These are phyloP conservation scores for Thalassiosira hispida DNA, from an alignment of 352 stramenopile genomes.

Conservation along the genomic window DNA sequence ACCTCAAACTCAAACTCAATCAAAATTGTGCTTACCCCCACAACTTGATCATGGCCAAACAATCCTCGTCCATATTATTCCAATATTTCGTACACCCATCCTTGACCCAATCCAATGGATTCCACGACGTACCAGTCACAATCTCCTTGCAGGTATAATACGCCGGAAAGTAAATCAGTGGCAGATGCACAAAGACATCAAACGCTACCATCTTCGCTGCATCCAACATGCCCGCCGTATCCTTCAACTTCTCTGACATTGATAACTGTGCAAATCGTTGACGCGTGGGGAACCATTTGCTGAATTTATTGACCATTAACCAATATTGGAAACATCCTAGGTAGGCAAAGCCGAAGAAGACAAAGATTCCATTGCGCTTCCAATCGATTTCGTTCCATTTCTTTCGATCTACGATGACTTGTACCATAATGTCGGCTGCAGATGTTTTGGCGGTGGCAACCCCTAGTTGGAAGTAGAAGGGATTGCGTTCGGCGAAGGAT, in stretches of 20 bases:
- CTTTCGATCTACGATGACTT: constrained; percentile 80
- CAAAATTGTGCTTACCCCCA: too few species aligned
- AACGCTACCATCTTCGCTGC: constrained; percentile 84
- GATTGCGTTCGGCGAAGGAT: constrained; percentile 74
- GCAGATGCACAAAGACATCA: constrained; percentile 82
- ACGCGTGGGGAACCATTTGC: constrained; percentile 84
- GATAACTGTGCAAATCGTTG: constrained; percentile 77
- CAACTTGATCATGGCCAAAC: constrained; percentile 56
- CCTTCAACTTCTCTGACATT: constrained; percentile 77
- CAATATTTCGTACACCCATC: constrained; percentile 59
- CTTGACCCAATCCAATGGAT: constrained; percentile 80
- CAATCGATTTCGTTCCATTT: constrained; percentile 76
- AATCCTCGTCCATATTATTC: constrained; percentile 53
- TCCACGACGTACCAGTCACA: constrained; percentile 73
- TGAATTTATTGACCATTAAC: constrained; percentile 85
- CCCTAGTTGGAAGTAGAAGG: constrained; percentile 80
- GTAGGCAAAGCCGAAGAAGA: constrained; percentile 85
- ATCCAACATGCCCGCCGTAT: constrained; percentile 77
- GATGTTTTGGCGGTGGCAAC: constrained; percentile 81
- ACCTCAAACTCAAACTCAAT: too few species aligned
- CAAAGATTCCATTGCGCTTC: constrained; percentile 81
- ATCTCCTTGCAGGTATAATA: constrained; percentile 86
- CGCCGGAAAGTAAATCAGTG: constrained; percentile 83
- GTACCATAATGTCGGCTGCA: constrained; percentile 79
- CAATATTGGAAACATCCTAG: constrained; percentile 86